A percentile compares a stretch with the other conserved stretches of the same genome.
Evolutionary conservation across 345 rosid genomes (phyloP).

Genomic region (Clausena lansium): DNA sequence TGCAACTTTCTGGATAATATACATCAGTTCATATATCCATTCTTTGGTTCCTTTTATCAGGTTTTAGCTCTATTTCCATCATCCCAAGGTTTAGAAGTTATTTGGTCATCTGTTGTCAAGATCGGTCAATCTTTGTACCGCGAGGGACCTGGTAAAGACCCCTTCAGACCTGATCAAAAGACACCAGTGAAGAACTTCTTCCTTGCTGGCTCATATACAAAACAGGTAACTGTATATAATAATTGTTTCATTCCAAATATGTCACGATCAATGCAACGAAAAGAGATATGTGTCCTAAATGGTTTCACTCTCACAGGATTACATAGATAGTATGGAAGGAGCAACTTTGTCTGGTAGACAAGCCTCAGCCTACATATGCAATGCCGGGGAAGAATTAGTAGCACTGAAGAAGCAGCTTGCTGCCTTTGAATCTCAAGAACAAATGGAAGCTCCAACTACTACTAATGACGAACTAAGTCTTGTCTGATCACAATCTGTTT

Average conservation of each 20-base stretch:
- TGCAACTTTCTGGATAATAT: background rate
- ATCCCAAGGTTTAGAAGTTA: slow-evolving; percentile 77
- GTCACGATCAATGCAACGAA: background rate
- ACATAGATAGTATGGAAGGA: slow-evolving; percentile 99
- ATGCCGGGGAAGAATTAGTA: slow-evolving; percentile 76
- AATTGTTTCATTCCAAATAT: background rate
- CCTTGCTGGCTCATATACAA: slow-evolving; percentile 94
- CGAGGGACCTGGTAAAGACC: slow-evolving; percentile 95
- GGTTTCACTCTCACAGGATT: slow-evolving; percentile 53
- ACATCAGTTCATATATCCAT: background rate
- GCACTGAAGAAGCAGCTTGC: slow-evolving; percentile 64
- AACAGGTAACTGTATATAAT: slow-evolving; percentile 51
- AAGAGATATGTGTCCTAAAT: background rate
- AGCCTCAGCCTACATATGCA: slow-evolving; percentile 81
- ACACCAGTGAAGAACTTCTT: slow-evolving; percentile 89
- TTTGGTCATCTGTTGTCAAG: slow-evolving; percentile 95
- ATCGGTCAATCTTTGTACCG: slow-evolving; percentile 93
- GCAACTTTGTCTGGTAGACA: slow-evolving; percentile 95
- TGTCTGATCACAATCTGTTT: slow-evolving; percentile 30
- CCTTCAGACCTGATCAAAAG: slow-evolving; percentile 95
- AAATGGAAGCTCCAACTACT: slow-evolving; percentile 17
- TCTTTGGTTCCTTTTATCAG: slow-evolving; percentile 30
- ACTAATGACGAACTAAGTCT: slow-evolving; percentile 65
- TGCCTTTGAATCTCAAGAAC: slow-evolving; percentile 32
- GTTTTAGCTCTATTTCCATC: slow-evolving; percentile 83